Percentiles rank a stretch among this genome's conserved stretches.
Conservation (phyloP, 2,329 filamentous ascomycete genomes). For the Cercospora janseana region DNA sequence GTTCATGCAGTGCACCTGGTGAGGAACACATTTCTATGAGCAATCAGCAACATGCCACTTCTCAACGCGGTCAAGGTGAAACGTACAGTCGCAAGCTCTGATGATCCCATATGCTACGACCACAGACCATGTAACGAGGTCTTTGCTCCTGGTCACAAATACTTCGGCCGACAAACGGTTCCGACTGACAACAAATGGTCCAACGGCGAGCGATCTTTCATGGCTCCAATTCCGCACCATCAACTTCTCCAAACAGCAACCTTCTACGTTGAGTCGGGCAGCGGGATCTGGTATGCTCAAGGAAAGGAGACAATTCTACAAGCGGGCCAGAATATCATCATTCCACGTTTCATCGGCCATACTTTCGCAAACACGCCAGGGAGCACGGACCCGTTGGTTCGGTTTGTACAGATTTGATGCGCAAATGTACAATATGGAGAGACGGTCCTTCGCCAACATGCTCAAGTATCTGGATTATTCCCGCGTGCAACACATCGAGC, state of each 20-base stretch:
- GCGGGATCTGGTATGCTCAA: conserved; percentile 19
- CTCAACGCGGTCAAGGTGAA: not conserved
- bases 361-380: conserved; percentile 19
- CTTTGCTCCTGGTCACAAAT: conserved; percentile 11
- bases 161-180: conserved; percentile 18
- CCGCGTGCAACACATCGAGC: conserved; percentile 6
- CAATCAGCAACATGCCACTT: conserved; percentile 7
- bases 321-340: conserved; percentile 17
- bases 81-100: conserved; percentile 1
- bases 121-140: conserved; percentile 10
- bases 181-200: conserved; percentile 19
- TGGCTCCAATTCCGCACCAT: conserved; percentile 20
- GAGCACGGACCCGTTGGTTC: conserved; percentile 14
- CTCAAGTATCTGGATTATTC: conserved; percentile 24
- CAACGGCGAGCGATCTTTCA: conserved; percentile 19
- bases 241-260: conserved; percentile 24
- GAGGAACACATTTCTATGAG: not conserved
- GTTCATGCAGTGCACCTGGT: too few species aligned
- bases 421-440: conserved; percentile 22
- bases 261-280: conserved; percentile 21
- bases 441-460: conserved; percentile 20
- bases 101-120: conserved; percentile 8
- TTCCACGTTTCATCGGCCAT: conserved; percentile 17
- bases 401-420: conserved; percentile 21
- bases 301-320: conserved; percentile 14